Base-by-base conservation (phyloP, 2,329 filamentous ascomycete genomes). In the Torrubiellomyces zombiae region DNA sequence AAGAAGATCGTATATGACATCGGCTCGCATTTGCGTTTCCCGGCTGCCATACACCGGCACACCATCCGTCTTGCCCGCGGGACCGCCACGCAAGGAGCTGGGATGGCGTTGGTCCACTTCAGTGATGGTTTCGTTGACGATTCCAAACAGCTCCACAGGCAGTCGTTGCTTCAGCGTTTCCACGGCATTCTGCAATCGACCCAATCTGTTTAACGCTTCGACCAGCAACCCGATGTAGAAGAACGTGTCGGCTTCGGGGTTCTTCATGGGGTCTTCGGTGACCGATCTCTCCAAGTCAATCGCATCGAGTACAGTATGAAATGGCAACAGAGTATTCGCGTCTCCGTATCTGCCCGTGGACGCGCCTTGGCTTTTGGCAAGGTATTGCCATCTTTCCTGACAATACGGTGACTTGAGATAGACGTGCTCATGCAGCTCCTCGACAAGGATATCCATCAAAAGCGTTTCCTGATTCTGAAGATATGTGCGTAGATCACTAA, bases 381-480 rank as follows among this genome's bases (percentile, higher is more conserved):
- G 69, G 30, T 67, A 68, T 50, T 92, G 91, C 89, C 89, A 98
- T 37, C 89, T 66, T 45, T 93, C 82, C 45, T 93, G 83, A 44
- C 86, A 95, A 46, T 98, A 98, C 0, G 86, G 89, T 4, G 86
- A 95, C 47, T 95, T 95, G 19, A 98, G 69, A 45, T 98, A 98
- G 4, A 98, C 63, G 51, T 98, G 89, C 46, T 92, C 89, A 45
- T 98, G 89, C 17, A 98, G 60, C 50, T 98, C 89, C 47, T 98
- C 89, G n/a, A 95, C 74, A 28, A 98, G 50, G 26, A 95, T 95
- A 43, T 98, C 89, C 43, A 86, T 86, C 34, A 98, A 56, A 0
- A 81, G 70, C 15, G 76, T 79, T 53, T 98, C 89, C 46, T 98
- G 91, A 43, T 93, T 95, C 30, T 74, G 74, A 29, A 98, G 70